Conservation (phyloP, 2,329 filamentous ascomycete genomes). For the Bretziella fagacearum region DNA sequence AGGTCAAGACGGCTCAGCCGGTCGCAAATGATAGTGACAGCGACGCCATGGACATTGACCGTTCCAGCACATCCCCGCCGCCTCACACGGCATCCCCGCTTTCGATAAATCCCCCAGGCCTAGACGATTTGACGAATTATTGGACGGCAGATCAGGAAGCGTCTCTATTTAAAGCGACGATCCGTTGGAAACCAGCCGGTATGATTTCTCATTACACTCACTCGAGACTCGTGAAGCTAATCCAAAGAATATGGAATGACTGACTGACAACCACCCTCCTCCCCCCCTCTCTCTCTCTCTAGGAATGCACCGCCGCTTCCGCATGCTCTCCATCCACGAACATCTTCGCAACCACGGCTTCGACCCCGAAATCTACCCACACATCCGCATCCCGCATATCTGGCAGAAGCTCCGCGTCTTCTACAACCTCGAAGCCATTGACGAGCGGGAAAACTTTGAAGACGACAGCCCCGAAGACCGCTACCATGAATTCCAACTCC, state of each 20-base stretch:
- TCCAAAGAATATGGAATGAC: too few relatives aligned
- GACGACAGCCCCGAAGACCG: conserved; percentile 41
- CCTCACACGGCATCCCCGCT: conserved; percentile 5
- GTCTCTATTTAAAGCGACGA: conserved; percentile 80
- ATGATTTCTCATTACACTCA: conserved; percentile 14
- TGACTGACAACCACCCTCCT: too few relatives aligned
- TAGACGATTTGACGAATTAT: conserved; percentile 36
- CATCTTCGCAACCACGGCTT: conserved; percentile 67
- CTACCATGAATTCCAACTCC: conserved; percentile 51
- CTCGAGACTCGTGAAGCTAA: neutral
- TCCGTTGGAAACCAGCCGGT: conserved; percentile 94
- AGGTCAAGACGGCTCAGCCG: conserved; percentile 36
- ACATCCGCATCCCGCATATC: conserved; percentile 80
- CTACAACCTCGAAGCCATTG: conserved; percentile 73
- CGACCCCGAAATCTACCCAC: conserved; percentile 49
- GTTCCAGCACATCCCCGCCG: conserved; percentile 5
- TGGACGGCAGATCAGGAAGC: conserved; percentile 97
- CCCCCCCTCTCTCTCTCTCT: too few relatives aligned
- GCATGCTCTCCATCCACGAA: conserved; percentile 73
- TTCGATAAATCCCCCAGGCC: conserved; percentile 8
- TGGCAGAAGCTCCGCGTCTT: conserved; percentile 73
- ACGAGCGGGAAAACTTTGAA: conserved; percentile 62
- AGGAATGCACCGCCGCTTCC: conserved; percentile 90
- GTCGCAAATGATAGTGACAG: conserved; percentile 38
- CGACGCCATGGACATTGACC: conserved; percentile 44